Conservation (phyloP, 2,329 filamentous ascomycete species). For the Dothideomycetes sp. region DNA sequence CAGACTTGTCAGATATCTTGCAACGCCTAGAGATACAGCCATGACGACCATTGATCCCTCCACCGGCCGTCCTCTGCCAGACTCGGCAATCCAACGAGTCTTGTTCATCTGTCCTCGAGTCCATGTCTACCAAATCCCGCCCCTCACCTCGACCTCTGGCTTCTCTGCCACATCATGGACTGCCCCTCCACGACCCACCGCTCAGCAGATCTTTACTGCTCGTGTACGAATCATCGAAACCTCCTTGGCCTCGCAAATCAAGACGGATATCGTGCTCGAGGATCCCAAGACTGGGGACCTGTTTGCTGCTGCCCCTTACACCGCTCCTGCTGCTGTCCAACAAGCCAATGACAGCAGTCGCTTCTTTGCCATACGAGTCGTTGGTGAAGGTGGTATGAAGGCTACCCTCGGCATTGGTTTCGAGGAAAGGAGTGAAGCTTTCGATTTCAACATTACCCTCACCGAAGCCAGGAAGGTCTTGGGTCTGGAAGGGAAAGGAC, state of each 20-base stretch:
- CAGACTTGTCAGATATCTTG: too few relatives aligned
- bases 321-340: conserved; percentile 56
- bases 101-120: conserved; percentile 67
- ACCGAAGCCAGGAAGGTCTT: conserved; percentile 68
- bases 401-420: conserved; percentile 78
- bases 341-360: conserved; percentile 68
- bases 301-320: conserved; percentile 79
- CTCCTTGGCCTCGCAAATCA: conserved; percentile 35
- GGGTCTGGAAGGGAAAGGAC: conserved; percentile 44
- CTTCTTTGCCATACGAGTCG: conserved; percentile 77
- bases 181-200: conserved; percentile 49
- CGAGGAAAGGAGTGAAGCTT: conserved; percentile 75
- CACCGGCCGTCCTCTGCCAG: conserved; percentile 57
- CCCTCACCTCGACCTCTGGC: conserved; percentile 66
- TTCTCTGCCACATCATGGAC: conserved; percentile 75
- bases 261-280: conserved; percentile 69
- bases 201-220: conserved; percentile 74
- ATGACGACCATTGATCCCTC: conserved; percentile 63
- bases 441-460: conserved; percentile 73
- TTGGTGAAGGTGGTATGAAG: conserved; percentile 65
- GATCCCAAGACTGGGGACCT: conserved; percentile 63
- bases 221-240: conserved; percentile 51
- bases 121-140: conserved; percentile 82
- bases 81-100: conserved; percentile 74
- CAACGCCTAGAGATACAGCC: too few relatives aligned